These are phyloP conservation scores for Stagonosporopsis rhizophila DNA, from an alignment of 2,329 filamentous ascomycete genomes.

Conservation along the genomic window DNA sequence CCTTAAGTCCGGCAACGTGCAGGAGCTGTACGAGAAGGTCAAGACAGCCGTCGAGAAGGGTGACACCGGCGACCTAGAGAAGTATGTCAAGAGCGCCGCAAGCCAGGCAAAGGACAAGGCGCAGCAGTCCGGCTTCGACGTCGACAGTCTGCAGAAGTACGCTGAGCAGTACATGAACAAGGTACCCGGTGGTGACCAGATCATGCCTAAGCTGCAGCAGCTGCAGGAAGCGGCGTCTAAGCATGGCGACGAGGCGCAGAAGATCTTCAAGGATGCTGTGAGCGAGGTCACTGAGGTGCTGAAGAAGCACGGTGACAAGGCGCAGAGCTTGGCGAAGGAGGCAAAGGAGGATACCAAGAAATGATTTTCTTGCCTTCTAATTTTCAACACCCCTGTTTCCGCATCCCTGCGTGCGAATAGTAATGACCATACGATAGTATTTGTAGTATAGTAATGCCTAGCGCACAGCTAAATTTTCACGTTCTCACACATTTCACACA, in stretches of 20 bases:
- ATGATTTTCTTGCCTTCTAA: constrained; percentile 20
- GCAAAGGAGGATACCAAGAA: constrained; percentile 47
- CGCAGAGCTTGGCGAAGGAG: constrained; percentile 41
- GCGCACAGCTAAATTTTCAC: constrained; percentile 4
- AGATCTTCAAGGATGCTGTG: constrained; percentile 68
- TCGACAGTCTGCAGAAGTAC: constrained; percentile 39
- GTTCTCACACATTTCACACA: neutral
- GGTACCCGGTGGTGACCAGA: constrained; percentile 69
- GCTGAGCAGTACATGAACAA: constrained; percentile 70
- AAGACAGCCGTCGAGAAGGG: constrained; percentile 68
- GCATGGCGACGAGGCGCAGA: constrained; percentile 73
- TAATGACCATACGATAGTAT: constrained; percentile 9
- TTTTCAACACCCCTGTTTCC: neutral
- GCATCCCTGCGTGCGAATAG: neutral
- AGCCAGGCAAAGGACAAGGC: constrained; percentile 68
- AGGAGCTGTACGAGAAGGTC: constrained; percentile 68
- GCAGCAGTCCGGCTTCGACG: constrained; percentile 59
- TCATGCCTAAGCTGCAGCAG: constrained; percentile 70
- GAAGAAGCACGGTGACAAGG: constrained; percentile 46
- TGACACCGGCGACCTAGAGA: constrained; percentile 64
- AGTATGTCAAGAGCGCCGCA: constrained; percentile 65
- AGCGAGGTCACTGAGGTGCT: constrained; percentile 45
- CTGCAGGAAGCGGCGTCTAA: constrained; percentile 70
- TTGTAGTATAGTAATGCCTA: constrained; percentile 13
- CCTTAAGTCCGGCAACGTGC: constrained; percentile 71